Evolutionary conservation across 108 stramenopile species (phyloP).

Genomic region (Skeletonema potamos): DNA sequence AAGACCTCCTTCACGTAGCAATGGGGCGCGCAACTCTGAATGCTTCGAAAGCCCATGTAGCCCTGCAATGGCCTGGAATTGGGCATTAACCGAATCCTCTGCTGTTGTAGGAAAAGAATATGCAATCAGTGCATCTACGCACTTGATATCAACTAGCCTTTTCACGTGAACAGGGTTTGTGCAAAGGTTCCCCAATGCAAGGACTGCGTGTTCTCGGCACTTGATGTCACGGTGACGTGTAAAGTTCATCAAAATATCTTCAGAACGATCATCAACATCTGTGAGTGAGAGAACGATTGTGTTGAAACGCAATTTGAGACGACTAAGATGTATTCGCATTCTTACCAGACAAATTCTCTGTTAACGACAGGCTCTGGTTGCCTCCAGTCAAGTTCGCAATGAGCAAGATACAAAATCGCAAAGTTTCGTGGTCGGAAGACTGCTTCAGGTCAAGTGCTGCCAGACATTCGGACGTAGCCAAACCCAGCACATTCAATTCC

Average conservation of each 20-base stretch:
- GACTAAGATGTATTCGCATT: neutral
- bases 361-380: slow-evolving; percentile 49
- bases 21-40: slow-evolving; percentile 55
- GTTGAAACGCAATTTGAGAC: neutral
- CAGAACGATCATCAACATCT: neutral
- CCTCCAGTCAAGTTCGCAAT: slow-evolving; percentile 68
- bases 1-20: slow-evolving; percentile 72
- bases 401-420: slow-evolving; percentile 69
- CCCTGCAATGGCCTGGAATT: slow-evolving; percentile 89
- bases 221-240: slow-evolving; percentile 72
- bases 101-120: slow-evolving; percentile 74
- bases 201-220: slow-evolving; percentile 79
- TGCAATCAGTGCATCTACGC: slow-evolving; percentile 63
- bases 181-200: slow-evolving; percentile 81
- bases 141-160: slow-evolving; percentile 52
- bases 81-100: slow-evolving; percentile 64
- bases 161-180: slow-evolving; percentile 61
- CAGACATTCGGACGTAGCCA: slow-evolving; percentile 52
- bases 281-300: slow-evolving; percentile 1
- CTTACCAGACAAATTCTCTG: slow-evolving; percentile 51
- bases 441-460: slow-evolving; percentile 68
- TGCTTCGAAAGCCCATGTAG: slow-evolving; percentile 77
- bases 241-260: slow-evolving; percentile 62
- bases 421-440: slow-evolving; percentile 71
- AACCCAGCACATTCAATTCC: slow-evolving; percentile 54